phyloP scores from a whole-genome alignment of 495 filamentous ascomycete genomes.

The Ramalina intermedia region DNA sequence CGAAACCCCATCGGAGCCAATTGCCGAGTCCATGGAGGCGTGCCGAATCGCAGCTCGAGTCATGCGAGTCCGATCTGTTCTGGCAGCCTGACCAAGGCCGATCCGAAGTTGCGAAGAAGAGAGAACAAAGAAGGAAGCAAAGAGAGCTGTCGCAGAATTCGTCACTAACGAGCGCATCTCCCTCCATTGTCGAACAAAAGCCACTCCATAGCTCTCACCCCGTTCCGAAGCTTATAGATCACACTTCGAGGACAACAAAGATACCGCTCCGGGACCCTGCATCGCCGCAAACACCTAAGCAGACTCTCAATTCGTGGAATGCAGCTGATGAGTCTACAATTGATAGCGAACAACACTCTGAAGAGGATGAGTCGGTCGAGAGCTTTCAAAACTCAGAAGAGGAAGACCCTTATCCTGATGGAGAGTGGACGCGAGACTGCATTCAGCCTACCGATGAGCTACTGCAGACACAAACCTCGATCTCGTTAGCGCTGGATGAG shows the following conservation, averaged over 20 bases:
- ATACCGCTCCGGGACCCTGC: no score
- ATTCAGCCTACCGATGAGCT: neutral
- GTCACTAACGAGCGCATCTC: neutral
- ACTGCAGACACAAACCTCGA: neutral
- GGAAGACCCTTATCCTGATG: neutral
- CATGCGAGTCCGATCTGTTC: constrained; percentile 13
- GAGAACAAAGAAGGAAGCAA: neutral
- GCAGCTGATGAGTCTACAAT: no score
- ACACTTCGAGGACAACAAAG: no score
- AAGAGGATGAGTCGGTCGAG: no score
- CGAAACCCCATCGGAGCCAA: constrained; percentile 23
- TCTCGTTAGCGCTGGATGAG: neutral
- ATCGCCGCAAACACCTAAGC: no score
- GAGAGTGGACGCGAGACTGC: neutral
- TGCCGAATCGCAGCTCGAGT: constrained; percentile 17
- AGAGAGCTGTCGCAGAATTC: neutral
- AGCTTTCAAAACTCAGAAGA: no score
- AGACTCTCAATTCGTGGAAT: no score
- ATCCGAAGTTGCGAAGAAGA: neutral
- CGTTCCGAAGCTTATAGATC: no score
- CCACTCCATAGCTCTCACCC: no score
- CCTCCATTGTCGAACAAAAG: neutral
- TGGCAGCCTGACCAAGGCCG: constrained; percentile 8
- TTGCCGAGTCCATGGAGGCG: constrained; percentile 31
- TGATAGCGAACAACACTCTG: no score